Conservation (phyloP, 2,329 filamentous ascomycete species). For the Curvularia eragrostidis region DNA sequence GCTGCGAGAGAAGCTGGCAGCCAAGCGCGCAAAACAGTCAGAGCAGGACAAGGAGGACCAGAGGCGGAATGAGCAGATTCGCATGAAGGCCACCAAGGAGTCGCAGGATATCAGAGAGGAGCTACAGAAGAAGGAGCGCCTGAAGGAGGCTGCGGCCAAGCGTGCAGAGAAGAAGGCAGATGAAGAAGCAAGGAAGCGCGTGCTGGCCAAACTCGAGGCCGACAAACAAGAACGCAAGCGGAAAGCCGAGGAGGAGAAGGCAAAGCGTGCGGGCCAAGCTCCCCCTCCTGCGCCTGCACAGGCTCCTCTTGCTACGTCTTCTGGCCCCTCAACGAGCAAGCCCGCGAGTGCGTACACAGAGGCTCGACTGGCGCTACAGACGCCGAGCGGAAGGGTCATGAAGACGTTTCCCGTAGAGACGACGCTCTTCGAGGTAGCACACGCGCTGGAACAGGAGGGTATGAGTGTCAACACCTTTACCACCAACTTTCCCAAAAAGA, state of each 20-base stretch:
- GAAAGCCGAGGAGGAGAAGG: slow-evolving; percentile 86
- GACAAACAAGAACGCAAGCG: slow-evolving; percentile 89
- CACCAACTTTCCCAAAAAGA: slow-evolving; percentile 86
- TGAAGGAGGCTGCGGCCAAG: slow-evolving; percentile 89
- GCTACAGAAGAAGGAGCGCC: slow-evolving; percentile 82
- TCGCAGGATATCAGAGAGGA: slow-evolving; percentile 89
- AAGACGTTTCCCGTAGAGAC: slow-evolving; percentile 90
- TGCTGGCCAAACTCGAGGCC: slow-evolving; percentile 91
- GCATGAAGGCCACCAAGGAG: slow-evolving; percentile 88
- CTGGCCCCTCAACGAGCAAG: slow-evolving; percentile 62
- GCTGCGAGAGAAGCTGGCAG: slow-evolving; percentile 72
- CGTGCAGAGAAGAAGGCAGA: slow-evolving; percentile 87
- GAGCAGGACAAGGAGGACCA: slow-evolving; percentile 79
- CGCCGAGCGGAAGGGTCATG: slow-evolving; percentile 74
- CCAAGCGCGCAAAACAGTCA: slow-evolving; percentile 73
- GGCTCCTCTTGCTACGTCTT: slow-evolving; percentile 55
- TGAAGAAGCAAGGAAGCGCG: slow-evolving; percentile 81
- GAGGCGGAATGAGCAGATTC: slow-evolving; percentile 84
- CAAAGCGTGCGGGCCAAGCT: slow-evolving; percentile 77
- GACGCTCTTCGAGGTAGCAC: slow-evolving; percentile 89
- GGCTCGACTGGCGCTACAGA: slow-evolving; percentile 82
- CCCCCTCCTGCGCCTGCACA: slow-evolving; percentile 58
- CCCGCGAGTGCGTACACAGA: slow-evolving; percentile 77
- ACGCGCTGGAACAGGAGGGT: slow-evolving; percentile 75
- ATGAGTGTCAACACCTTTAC: slow-evolving; percentile 76